These are phyloP conservation scores for Trichoderma simmonsii DNA, from an alignment of 2,329 filamentous ascomycete species.

Conservation along the genomic window DNA sequence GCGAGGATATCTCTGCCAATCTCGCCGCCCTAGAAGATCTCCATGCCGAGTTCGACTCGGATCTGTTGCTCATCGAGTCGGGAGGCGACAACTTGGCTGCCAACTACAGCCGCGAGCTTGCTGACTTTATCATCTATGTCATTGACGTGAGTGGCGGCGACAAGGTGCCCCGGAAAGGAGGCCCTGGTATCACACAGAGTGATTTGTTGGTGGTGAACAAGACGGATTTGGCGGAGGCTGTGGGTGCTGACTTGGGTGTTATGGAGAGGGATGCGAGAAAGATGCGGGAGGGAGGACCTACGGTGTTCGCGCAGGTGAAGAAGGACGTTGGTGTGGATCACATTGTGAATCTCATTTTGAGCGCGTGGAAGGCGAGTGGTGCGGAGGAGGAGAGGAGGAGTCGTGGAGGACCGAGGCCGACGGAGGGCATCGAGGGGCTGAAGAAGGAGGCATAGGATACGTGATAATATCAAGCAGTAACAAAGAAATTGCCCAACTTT, in stretches of 20 bases:
- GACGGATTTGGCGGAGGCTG: slow-evolving; percentile 85
- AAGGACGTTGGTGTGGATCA: slow-evolving; percentile 78
- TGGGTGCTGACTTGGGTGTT: slow-evolving; percentile 84
- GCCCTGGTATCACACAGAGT: slow-evolving; percentile 94
- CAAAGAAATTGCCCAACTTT: background rate
- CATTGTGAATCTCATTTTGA: slow-evolving; percentile 83
- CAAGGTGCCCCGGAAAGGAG: slow-evolving; percentile 94
- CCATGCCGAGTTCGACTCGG: slow-evolving; percentile 72
- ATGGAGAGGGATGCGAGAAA: slow-evolving; percentile 94
- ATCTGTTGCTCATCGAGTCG: slow-evolving; percentile 89
- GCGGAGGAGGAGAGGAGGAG: slow-evolving; percentile 60
- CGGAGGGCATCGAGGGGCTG: slow-evolving; percentile 52
- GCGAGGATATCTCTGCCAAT: slow-evolving; percentile 94
- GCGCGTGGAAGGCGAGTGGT: slow-evolving; percentile 88
- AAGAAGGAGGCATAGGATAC: slow-evolving; percentile 20
- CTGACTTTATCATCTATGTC: slow-evolving; percentile 97
- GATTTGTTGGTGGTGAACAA: slow-evolving; percentile 95
- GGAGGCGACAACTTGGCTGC: slow-evolving; percentile 96
- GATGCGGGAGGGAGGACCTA: slow-evolving; percentile 94
- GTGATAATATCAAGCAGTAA: background rate
- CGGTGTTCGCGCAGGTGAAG: slow-evolving; percentile 97
- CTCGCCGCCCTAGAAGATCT: slow-evolving; percentile 88
- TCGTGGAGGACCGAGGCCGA: slow-evolving; percentile 56
- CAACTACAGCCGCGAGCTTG: slow-evolving; percentile 92
- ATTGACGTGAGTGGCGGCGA: slow-evolving; percentile 96